Evolutionary conservation across 2,329 filamentous ascomycete genomes (phyloP).

Genomic region (Trichoderma sp.): DNA sequence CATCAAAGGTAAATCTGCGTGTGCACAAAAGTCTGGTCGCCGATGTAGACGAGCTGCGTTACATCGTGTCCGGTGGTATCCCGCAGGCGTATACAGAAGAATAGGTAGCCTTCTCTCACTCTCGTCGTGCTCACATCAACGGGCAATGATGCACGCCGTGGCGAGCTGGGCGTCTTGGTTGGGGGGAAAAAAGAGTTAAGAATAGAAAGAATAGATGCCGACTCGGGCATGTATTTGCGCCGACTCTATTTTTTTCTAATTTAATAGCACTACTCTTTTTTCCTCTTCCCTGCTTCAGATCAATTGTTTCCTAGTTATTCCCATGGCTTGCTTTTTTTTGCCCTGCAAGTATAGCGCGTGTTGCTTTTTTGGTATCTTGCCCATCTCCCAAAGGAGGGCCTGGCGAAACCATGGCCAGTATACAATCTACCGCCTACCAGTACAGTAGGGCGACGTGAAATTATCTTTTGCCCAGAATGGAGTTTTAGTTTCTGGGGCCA

Average conservation of each 20-base stretch:
- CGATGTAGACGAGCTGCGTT: background rate
- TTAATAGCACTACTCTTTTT: background rate
- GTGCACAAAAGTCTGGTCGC: background rate
- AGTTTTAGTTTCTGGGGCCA: background rate
- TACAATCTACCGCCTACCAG: background rate
- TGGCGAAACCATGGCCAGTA: background rate
- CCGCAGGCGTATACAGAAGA: background rate
- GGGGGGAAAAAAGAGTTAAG: background rate
- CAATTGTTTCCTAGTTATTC: background rate
- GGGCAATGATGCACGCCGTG: background rate
- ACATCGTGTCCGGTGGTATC: background rate
- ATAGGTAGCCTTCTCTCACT: background rate
- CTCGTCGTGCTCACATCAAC: background rate
- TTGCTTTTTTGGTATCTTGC: background rate
- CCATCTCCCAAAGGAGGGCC: background rate
- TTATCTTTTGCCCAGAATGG: background rate
- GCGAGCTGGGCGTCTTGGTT: background rate
- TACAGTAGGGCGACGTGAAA: background rate
- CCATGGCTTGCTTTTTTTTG: background rate
- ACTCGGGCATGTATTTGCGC: background rate
- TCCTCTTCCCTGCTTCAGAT: background rate
- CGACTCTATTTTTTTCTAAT: background rate
- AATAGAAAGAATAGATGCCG: background rate
- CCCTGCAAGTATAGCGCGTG: background rate
- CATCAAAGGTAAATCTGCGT: background rate